These are phyloP conservation scores for Aspergillus sp. DNA, from an alignment of 2,329 filamentous ascomycete species.

Conservation along the genomic window DNA sequence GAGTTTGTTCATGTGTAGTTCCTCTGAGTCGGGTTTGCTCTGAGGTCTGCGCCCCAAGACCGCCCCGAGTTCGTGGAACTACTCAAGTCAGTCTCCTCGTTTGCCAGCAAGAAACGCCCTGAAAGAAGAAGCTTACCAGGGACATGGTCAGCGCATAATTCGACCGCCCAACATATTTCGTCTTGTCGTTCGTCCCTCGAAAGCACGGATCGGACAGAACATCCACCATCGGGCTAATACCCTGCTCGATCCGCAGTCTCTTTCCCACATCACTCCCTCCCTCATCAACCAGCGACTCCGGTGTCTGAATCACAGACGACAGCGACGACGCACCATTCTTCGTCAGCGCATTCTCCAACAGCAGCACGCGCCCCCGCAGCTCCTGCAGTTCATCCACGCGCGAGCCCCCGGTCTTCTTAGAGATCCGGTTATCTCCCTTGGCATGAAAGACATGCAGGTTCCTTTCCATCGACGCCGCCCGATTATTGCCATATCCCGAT, in stretches of 20 bases:
- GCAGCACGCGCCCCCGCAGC: constrained; percentile 19
- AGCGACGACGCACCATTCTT: constrained; percentile 7
- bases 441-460: constrained; percentile 29
- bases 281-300: constrained; percentile 17
- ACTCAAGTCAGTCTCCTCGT: constrained; percentile 1
- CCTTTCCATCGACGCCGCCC: constrained; percentile 2
- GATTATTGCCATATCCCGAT: too few species aligned
- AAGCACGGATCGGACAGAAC: constrained; percentile 22
- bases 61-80: constrained; percentile 23
- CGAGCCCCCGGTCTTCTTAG: constrained; percentile 11
- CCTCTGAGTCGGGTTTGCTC: constrained; percentile 4
- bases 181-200: constrained; percentile 23
- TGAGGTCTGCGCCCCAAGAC: constrained; percentile 18
- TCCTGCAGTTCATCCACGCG: constrained; percentile 23
- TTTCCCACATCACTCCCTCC: too few species aligned
- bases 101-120: neutral
- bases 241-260: neutral
- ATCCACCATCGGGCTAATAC: constrained; percentile 20
- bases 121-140: constrained; percentile 16
- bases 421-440: constrained; percentile 13
- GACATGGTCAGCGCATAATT: constrained; percentile 24
- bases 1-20: constrained; percentile 20
- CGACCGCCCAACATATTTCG: constrained; percentile 24
- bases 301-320: constrained; percentile 10
- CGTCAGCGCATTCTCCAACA: constrained; percentile 20